Evolutionary conservation across 352 stramenopile genomes (phyloP).

Genomic region (Phytophthora podocarpi): DNA sequence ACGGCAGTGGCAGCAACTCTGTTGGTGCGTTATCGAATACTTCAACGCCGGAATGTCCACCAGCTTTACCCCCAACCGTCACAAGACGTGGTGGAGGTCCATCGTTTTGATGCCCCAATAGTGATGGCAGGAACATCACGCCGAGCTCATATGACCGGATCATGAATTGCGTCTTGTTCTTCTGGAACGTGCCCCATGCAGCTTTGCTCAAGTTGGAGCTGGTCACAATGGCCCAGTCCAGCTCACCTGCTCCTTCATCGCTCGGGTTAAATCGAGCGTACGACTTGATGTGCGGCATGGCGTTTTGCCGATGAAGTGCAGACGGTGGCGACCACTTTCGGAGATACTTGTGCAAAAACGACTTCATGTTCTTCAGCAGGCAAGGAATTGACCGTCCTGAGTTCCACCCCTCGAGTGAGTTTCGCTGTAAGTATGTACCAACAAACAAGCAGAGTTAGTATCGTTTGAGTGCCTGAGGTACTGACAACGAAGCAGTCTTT

Average conservation of each 20-base stretch:
- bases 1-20: slow-evolving; percentile 62
- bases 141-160: slow-evolving; percentile 86
- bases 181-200: slow-evolving; percentile 78
- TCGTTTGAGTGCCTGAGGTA: too few relatives aligned
- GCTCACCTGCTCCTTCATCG: slow-evolving; percentile 23
- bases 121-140: slow-evolving; percentile 66
- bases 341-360: slow-evolving; percentile 86
- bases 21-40: slow-evolving; percentile 1
- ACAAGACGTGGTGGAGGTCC: slow-evolving; percentile 22
- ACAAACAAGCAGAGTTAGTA: slow-evolving; percentile 6
- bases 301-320: slow-evolving; percentile 66
- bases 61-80: slow-evolving; percentile 43
- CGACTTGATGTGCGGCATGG: slow-evolving; percentile 87
- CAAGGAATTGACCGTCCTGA: slow-evolving; percentile 73
- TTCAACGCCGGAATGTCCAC: slow-evolving; percentile 10
- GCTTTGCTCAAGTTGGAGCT: slow-evolving; percentile 87
- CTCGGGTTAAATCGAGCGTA: slow-evolving; percentile 65
- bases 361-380: slow-evolving; percentile 86
- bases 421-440: slow-evolving; percentile 47
- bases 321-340: slow-evolving; percentile 72
- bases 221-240: slow-evolving; percentile 82
- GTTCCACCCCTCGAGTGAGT: slow-evolving; percentile 84
- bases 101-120: slow-evolving; percentile 18
- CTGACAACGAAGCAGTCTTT: neutral
- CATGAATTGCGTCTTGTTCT: slow-evolving; percentile 78